These are phyloP conservation scores for Ceratocystiopsis minuta DNA, from an alignment of 2,329 filamentous ascomycete species.

Conservation along the genomic window DNA sequence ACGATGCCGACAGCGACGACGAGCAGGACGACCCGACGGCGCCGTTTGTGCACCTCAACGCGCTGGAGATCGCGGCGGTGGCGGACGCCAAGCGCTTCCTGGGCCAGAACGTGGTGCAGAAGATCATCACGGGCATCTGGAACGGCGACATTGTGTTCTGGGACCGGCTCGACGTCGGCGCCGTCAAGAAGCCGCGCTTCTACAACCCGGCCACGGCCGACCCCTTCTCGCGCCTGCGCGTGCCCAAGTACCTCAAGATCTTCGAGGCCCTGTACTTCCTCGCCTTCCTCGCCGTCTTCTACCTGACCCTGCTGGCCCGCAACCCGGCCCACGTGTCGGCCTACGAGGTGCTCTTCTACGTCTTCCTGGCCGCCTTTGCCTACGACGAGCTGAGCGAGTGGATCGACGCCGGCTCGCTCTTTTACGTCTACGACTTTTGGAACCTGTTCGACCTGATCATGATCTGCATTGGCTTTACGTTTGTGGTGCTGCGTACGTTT, in stretches of 20 bases:
- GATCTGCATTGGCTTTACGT: slow-evolving; percentile 44
- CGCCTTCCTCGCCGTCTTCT: slow-evolving; percentile 63
- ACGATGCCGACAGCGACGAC: slow-evolving; percentile 24
- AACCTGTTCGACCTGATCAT: slow-evolving; percentile 57
- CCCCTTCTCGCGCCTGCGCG: slow-evolving; percentile 55
- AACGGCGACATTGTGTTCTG: slow-evolving; percentile 75
- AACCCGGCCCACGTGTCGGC: slow-evolving; percentile 46
- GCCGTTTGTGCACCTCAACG: slow-evolving; percentile 64
- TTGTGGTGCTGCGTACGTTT: slow-evolving; percentile 40
- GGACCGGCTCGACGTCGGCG: slow-evolving; percentile 56
- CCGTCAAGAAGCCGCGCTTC: slow-evolving; percentile 57
- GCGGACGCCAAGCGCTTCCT: slow-evolving; percentile 72
- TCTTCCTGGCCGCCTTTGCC: slow-evolving; percentile 76
- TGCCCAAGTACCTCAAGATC: slow-evolving; percentile 68
- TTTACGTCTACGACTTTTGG: slow-evolving; percentile 74
- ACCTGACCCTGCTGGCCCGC: slow-evolving; percentile 63
- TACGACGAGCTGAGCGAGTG: slow-evolving; percentile 79
- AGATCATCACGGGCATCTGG: slow-evolving; percentile 72
- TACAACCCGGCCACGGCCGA: slow-evolving; percentile 53
- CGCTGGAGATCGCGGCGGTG: slow-evolving; percentile 70
- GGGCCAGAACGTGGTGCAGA: slow-evolving; percentile 62
- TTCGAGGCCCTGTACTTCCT: slow-evolving; percentile 73
- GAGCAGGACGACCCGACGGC: slow-evolving; percentile 45
- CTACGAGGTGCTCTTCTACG: slow-evolving; percentile 55
- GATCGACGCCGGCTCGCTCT: slow-evolving; percentile 68